Evolutionary conservation across 176 grass and related monocot species (phyloP).

Genomic region (Elymus sibiricus): DNA sequence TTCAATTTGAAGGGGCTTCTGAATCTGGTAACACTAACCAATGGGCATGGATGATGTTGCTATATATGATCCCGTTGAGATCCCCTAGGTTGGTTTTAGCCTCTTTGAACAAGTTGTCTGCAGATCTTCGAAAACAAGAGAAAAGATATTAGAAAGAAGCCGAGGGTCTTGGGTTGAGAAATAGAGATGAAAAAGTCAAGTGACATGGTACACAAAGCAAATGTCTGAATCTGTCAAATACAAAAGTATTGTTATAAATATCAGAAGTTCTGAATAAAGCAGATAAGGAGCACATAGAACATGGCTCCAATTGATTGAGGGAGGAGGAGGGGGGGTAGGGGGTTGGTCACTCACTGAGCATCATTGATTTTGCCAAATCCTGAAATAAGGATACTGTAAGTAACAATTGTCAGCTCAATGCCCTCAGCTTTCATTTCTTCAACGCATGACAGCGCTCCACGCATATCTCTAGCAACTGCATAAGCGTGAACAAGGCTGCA

Average conservation of each 20-base stretch:
- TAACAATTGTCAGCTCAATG: slow-evolving; percentile 78
- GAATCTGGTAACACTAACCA: slow-evolving; percentile 68
- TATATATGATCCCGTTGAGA: slow-evolving; percentile 87
- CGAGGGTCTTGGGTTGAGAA: background rate
- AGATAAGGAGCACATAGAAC: background rate
- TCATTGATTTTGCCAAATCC: slow-evolving; percentile 82
- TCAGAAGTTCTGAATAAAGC: background rate
- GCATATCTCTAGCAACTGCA: slow-evolving; percentile 99
- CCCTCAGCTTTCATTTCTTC: slow-evolving; percentile 96
- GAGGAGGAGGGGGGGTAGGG: background rate
- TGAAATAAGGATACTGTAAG: slow-evolving; percentile 90
- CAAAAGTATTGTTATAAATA: background rate
- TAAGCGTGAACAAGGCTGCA: slow-evolving; percentile 99
- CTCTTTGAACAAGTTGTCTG: slow-evolving; percentile 87
- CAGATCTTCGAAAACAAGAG: slow-evolving; percentile 69
- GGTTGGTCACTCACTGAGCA: slow-evolving; percentile 64
- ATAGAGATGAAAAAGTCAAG: background rate
- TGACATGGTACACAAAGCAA: slow-evolving; percentile 1
- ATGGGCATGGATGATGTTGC: slow-evolving; percentile 97
- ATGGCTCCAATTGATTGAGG: background rate
- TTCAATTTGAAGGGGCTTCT: background rate
- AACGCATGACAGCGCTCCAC: slow-evolving; percentile 67
- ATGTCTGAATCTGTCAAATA: background rate
- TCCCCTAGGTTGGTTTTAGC: slow-evolving; percentile 55
- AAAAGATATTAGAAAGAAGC: slow-evolving; percentile 41